Conservation (phyloP, 148 eudicot species). For the Camellia granthamiana region DNA sequence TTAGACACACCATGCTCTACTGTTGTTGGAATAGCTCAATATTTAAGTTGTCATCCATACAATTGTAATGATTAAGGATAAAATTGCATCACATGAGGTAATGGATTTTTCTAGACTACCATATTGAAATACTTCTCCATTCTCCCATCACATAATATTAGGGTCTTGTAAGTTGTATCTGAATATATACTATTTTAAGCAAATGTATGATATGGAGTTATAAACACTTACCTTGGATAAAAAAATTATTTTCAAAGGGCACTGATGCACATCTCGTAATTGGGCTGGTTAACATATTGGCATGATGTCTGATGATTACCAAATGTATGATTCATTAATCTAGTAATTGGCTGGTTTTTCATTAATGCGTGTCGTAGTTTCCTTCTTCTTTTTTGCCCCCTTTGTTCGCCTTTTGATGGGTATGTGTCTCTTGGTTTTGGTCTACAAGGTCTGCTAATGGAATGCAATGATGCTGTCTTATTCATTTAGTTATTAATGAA, state of each 20-base stretch:
- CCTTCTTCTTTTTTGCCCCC: not conserved
- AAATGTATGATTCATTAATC: not conserved
- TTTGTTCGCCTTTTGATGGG: not conserved
- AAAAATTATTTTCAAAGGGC: not conserved
- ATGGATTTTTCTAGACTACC: no score
- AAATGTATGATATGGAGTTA: not conserved
- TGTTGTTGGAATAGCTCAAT: not conserved
- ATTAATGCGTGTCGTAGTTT: not conserved
- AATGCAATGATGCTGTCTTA: not conserved
- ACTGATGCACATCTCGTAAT: not conserved
- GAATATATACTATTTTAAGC: not conserved
- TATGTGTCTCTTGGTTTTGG: not conserved
- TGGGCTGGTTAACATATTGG: not conserved
- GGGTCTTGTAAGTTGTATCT: not conserved
- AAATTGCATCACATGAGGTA: not conserved
- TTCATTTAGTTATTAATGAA: not conserved
- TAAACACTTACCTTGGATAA: not conserved
- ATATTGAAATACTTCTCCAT: not conserved
- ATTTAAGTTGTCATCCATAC: not conserved
- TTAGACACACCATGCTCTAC: not conserved
- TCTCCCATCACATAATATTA: constrained; percentile 2
- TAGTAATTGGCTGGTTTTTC: no score
- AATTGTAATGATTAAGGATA: not conserved
- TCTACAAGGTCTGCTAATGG: not conserved
- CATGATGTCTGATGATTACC: not conserved